Conservation (phyloP, 805 yeast species). For the Kodamaea lidongshanica region DNA sequence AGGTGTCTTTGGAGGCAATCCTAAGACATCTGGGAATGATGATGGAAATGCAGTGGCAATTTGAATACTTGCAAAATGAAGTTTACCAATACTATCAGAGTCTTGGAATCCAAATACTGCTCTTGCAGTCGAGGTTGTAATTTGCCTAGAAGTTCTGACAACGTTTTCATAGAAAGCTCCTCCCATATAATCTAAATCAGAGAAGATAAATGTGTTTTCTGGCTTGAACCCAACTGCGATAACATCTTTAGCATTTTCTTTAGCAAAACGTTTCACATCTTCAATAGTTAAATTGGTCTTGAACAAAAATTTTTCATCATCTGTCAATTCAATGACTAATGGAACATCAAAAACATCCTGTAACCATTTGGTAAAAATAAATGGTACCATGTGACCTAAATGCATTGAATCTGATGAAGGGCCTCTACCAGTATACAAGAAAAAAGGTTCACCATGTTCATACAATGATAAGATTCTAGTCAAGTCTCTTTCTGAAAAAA, state of each 20-base stretch:
- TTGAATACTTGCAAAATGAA: constrained; percentile 94
- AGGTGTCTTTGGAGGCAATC: constrained; percentile 82
- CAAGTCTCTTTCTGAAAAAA: constrained; percentile 87
- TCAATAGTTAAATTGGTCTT: constrained; percentile 84
- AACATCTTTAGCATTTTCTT: constrained; percentile 85
- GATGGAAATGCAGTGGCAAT: constrained; percentile 95
- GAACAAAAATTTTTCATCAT: constrained; percentile 94
- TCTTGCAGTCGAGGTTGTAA: constrained; percentile 94
- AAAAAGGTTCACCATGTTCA: constrained; percentile 93
- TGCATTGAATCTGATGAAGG: constrained; percentile 94
- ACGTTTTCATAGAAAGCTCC: constrained; percentile 92
- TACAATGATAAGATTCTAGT: constrained; percentile 73
- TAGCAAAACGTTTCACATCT: constrained; percentile 76
- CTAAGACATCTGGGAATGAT: constrained; percentile 90
- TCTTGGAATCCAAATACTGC: constrained; percentile 96
- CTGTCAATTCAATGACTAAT: constrained; percentile 86
- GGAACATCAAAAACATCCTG: constrained; percentile 98
- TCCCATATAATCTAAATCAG: constrained; percentile 89
- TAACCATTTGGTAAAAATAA: constrained; percentile 92
- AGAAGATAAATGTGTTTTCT: constrained; percentile 89
- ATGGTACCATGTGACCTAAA: constrained; percentile 95
- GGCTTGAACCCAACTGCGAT: constrained; percentile 93
- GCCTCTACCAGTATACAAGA: constrained; percentile 95
- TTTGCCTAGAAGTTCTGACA: constrained; percentile 85
- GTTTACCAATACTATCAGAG: constrained; percentile 87